Conservation (phyloP, 2,329 filamentous ascomycete genomes). For the Aspergillus neotritici region DNA sequence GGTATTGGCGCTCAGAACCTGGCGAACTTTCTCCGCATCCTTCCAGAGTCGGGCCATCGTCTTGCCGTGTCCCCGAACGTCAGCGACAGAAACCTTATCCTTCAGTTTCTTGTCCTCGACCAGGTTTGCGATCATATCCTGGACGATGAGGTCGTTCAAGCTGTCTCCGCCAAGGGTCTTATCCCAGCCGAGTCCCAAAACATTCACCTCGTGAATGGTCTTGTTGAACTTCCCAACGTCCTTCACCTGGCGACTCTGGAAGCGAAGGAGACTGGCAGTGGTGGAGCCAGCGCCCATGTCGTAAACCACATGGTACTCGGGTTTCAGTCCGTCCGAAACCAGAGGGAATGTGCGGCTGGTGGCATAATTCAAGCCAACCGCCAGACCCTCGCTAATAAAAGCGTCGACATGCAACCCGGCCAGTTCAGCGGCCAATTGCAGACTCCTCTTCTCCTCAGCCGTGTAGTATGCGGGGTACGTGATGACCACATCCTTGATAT, state of each 20-base stretch:
- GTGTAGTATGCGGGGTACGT: slow-evolving; percentile 90
- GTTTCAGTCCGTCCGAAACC: slow-evolving; percentile 72
- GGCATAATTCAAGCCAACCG: slow-evolving; percentile 92
- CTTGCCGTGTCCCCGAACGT: slow-evolving; percentile 66
- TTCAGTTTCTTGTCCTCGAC: slow-evolving; percentile 58
- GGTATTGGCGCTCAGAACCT: slow-evolving; percentile 87
- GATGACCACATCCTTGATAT: slow-evolving; percentile 75
- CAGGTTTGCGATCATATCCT: slow-evolving; percentile 81
- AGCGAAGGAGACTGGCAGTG: slow-evolving; percentile 81
- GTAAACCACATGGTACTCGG: slow-evolving; percentile 88
- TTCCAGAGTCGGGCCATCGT: slow-evolving; percentile 87
- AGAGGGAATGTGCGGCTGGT: slow-evolving; percentile 84
- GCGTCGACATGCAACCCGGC: slow-evolving; percentile 81
- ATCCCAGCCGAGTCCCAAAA: slow-evolving; percentile 83
- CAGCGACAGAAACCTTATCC: slow-evolving; percentile 32
- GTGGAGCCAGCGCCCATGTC: slow-evolving; percentile 97
- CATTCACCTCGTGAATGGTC: slow-evolving; percentile 90
- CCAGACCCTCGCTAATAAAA: slow-evolving; percentile 81
- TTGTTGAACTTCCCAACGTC: slow-evolving; percentile 92
- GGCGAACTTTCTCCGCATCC: slow-evolving; percentile 79
- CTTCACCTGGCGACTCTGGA: slow-evolving; percentile 85
- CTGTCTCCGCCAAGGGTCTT: slow-evolving; percentile 81
- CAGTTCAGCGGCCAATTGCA: slow-evolving; percentile 77
- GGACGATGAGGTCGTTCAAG: slow-evolving; percentile 79
- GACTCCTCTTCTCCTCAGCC: slow-evolving; percentile 77